These are phyloP conservation scores for Huntiella abstrusa DNA, from an alignment of 2,329 filamentous ascomycete genomes.

Conservation along the genomic window DNA sequence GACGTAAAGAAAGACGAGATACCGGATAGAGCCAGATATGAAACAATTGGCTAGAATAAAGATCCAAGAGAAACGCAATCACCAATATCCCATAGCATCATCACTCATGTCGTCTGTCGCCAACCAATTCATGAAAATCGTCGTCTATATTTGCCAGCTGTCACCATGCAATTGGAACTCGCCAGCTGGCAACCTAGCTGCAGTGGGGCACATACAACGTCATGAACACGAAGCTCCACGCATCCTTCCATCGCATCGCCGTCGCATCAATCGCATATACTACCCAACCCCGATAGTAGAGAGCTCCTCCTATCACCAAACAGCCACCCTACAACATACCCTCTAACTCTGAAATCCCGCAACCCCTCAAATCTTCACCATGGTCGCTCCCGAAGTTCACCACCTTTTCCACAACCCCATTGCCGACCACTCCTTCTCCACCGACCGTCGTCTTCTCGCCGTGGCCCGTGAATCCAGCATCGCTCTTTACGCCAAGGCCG, in stretches of 20 bases:
- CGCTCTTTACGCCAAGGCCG: constrained; percentile 64
- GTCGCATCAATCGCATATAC: neutral
- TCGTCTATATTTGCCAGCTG: constrained; percentile 2
- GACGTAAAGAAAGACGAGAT: neutral
- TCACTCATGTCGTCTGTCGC: neutral
- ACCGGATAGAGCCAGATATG: neutral
- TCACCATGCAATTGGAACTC: neutral
- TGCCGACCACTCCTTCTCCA: constrained; percentile 93
- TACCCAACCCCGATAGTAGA: constrained; percentile 58
- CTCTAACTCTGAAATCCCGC: constrained; percentile 17
- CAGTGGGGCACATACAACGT: constrained; percentile 9
- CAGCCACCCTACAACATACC: neutral
- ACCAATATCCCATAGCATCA: neutral
- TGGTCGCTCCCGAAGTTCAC: constrained; percentile 80
- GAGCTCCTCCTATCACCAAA: constrained; percentile 42
- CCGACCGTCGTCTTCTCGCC: constrained; percentile 72
- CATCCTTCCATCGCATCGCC: neutral
- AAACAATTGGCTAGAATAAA: neutral
- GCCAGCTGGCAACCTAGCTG: neutral
- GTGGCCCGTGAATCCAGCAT: constrained; percentile 80
- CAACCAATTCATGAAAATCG: no score
- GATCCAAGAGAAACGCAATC: neutral
- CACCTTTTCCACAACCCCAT: constrained; percentile 95
- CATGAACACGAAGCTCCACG: constrained; percentile 2
- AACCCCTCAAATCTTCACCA: constrained; percentile 19